A percentile compares a stretch with the other conserved stretches of the same genome.
Evolutionary conservation across 1,284 basidiomycete genomes (phyloP).

Genomic region (Marasmius fiardii): DNA sequence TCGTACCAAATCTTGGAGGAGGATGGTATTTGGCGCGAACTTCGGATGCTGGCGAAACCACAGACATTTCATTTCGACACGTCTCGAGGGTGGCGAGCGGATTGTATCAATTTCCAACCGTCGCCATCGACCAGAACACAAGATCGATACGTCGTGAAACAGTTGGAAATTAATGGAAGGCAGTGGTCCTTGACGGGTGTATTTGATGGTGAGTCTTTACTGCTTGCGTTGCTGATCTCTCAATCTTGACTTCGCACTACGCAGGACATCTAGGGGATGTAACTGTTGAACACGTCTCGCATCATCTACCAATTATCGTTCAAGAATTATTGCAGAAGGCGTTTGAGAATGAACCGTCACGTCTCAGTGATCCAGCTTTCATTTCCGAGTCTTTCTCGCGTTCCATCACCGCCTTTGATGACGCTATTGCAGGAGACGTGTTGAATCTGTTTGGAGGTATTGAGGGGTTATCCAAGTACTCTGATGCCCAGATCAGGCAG

Average conservation of each 20-base stretch:
- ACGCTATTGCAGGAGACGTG: conserved; percentile 64
- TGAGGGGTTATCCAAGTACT: conserved; percentile 41
- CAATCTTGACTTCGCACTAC: conserved; percentile 11
- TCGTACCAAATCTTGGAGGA: conserved; percentile 47
- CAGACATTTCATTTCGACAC: conserved; percentile 39
- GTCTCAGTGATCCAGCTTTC: conserved; percentile 35
- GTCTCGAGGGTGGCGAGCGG: conserved; percentile 39
- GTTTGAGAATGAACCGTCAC: conserved; percentile 29
- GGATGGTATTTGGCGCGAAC: conserved; percentile 44
- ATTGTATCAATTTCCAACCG: conserved; percentile 63
- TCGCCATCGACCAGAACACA: conserved; percentile 46
- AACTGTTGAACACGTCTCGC: conserved; percentile 64
- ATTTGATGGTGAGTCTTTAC: conserved; percentile 54
- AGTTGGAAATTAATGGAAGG: conserved; percentile 51
- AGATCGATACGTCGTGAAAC: conserved; percentile 59
- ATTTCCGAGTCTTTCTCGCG: conserved; percentile 53
- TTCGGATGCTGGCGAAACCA: conserved; percentile 46
- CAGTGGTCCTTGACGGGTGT: conserved; percentile 64
- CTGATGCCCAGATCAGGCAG: conserved; percentile 49
- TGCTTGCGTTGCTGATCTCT: conserved; percentile 5
- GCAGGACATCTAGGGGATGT: conserved; percentile 66
- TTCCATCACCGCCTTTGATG: conserved; percentile 59
- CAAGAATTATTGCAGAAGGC: conserved; percentile 50
- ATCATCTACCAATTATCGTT: conserved; percentile 66
- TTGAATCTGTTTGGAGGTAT: conserved; percentile 60